Evolutionary conservation across 768 basidiomycete genomes (phyloP), one percentile per base, ranked within the genome.

Genomic region (Punctularia strigosozonata): DNA sequence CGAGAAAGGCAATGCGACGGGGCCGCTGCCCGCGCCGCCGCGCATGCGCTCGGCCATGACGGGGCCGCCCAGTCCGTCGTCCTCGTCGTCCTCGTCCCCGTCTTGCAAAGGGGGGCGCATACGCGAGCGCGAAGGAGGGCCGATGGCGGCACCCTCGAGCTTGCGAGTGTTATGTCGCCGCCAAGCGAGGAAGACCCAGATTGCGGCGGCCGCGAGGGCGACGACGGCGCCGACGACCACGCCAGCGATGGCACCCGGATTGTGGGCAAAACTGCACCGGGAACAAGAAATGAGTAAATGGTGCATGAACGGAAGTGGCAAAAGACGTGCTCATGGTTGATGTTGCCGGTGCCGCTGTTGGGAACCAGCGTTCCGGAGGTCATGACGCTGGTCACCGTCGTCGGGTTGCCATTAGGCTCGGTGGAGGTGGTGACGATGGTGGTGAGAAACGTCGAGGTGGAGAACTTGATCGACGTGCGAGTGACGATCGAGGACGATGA

Each of bases 311-410:
- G 7, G 12, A 38, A 22, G 4, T 6, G 7, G 7, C 37, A 22
- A 4, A 7, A 26, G 14, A n/a, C 14, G 5, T 8, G 36, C 50
- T n/a, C 36, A 54, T 50, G 42, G n/a, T n/a, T n/a, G n/a, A n/a
- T 38, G 36, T 47, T 45, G 5, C 37, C 18, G 31, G 32, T 19
- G 6, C n/a, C 39, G 17, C 23, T 19, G 20, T 49, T 44, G 1
- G 52, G 50, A 7, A 54, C 42, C 20, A 54, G 39, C 14, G 48
- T 51, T 28, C 52, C 50, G 10, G 52, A 48, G 2, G 46, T 38
- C 17, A 49, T 22, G n/a, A 45, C 38, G 5, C 46, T 43, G 3
- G 48, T 50, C 18, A 24, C 45, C 21, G 45, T 46, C 17, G 41
- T 47, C 2, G 44, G 45, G 18, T 26, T 32, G 17, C 30, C 21